phyloP scores from a whole-genome alignment of 2,329 filamentous ascomycete genomes.

The Dactylellina leptospora region DNA sequence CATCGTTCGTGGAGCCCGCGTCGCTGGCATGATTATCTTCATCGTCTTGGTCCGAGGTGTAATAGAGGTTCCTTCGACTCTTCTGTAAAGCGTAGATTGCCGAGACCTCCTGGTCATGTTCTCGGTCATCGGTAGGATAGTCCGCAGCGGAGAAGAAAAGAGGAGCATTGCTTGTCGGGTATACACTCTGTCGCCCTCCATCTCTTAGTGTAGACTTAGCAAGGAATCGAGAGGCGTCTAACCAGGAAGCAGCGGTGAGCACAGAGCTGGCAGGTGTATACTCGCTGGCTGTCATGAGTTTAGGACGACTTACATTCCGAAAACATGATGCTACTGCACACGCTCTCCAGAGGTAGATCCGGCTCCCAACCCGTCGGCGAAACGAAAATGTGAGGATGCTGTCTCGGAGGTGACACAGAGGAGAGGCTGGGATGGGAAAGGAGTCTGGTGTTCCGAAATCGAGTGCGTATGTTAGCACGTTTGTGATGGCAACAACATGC shows the following conservation, averaged over 20 bases:
- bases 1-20: slow-evolving; percentile 59
- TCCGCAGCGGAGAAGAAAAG: slow-evolving; percentile 93
- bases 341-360: too few relatives aligned
- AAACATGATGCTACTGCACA: slow-evolving; percentile 69
- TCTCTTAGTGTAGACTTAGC: slow-evolving; percentile 79
- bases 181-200: slow-evolving; percentile 59
- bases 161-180: slow-evolving; percentile 67
- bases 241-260: too few relatives aligned
- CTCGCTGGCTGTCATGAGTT: not conserved
- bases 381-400: not conserved
- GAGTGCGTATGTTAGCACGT: too few relatives aligned
- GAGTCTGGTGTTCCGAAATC: too few relatives aligned
- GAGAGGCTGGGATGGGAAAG: slow-evolving; percentile 10
- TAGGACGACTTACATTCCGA: slow-evolving; percentile 79
- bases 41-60: slow-evolving; percentile 70
- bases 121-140: slow-evolving; percentile 91
- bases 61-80: slow-evolving; percentile 81
- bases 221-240: slow-evolving; percentile 95
- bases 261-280: not conserved
- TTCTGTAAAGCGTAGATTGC: slow-evolving; percentile 91
- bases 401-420: slow-evolving; percentile 7
- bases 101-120: slow-evolving; percentile 88
- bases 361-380: not conserved
- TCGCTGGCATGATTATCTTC: slow-evolving; percentile 60
- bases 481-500: too few relatives aligned